phyloP scores from a whole-genome alignment of 805 yeast species.

The Torulaspora gathmanii region DNA sequence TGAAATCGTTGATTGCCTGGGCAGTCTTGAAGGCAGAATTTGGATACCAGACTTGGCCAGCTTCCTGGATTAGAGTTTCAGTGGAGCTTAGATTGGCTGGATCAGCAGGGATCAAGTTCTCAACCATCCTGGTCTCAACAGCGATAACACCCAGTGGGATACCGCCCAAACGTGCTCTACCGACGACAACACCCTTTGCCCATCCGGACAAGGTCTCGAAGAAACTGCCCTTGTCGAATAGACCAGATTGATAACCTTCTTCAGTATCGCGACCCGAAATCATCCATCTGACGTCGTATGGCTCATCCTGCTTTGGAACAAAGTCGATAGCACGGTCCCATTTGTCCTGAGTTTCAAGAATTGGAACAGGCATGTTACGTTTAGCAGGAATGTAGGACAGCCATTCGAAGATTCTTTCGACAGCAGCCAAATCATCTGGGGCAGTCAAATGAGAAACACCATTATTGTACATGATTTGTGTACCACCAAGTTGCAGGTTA shows the following conservation, averaged over 20 bases:
- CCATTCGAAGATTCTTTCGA: conserved; percentile 92
- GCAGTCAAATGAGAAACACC: conserved; percentile 99
- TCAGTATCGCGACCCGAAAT: conserved; percentile 76
- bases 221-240: conserved; percentile 90
- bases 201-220: conserved; percentile 95
- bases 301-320: conserved; percentile 63
- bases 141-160: conserved; percentile 98
- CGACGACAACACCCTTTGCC: conserved; percentile 98
- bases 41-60: conserved; percentile 99
- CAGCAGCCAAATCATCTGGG: conserved; percentile 94
- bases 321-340: conserved; percentile 95
- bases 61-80: conserved; percentile 82
- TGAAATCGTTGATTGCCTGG: conserved; percentile 96
- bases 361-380: conserved; percentile 87
- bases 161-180: conserved; percentile 98
- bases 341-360: conserved; percentile 68
- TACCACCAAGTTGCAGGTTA: conserved; percentile 97
- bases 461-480: conserved; percentile 95
- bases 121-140: conserved; percentile 87
- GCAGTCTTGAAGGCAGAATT: conserved; percentile 99
- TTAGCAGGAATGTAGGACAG: conserved; percentile 89
- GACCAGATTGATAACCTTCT: conserved; percentile 69
- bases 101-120: conserved; percentile 91
- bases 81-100: conserved; percentile 97
- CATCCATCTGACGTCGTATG: conserved; percentile 92